phyloP scores from a whole-genome alignment of 441 rosid genomes.

The Corymbia citriodora region DNA sequence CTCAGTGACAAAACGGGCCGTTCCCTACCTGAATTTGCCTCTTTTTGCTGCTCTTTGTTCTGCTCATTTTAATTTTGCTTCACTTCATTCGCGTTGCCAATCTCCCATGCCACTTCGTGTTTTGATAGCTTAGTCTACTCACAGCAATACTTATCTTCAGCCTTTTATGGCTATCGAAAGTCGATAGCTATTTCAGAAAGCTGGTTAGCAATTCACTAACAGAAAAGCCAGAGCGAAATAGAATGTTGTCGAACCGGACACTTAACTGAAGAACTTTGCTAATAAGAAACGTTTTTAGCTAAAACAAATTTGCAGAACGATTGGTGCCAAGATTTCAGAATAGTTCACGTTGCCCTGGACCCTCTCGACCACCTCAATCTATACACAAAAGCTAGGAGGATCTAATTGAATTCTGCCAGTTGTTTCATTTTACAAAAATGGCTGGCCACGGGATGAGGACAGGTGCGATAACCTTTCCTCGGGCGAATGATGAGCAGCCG shows the following conservation, averaged over 20 bases:
- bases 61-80: background rate
- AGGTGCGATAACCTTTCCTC: background rate
- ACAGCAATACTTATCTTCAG: background rate
- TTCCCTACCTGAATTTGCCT: background rate
- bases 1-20: background rate
- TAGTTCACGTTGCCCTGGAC: background rate
- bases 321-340: background rate
- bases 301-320: background rate
- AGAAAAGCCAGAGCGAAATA: background rate
- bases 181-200: background rate
- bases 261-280: background rate
- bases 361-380: background rate
- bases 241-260: background rate
- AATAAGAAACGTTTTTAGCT: background rate
- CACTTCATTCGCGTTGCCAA: background rate
- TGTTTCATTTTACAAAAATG: background rate
- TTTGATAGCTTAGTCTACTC: background rate
- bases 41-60: background rate
- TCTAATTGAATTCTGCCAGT: background rate
- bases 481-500: background rate
- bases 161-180: background rate
- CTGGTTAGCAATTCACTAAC: background rate
- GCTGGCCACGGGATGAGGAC: background rate
- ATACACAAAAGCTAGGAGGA: background rate
- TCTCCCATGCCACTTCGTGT: background rate